A percentile compares a stretch with the other conserved stretches of the same genome.
These are phyloP conservation scores for Venturia asperata DNA, from an alignment of 2,329 filamentous ascomycete species.

Conservation along the genomic window DNA sequence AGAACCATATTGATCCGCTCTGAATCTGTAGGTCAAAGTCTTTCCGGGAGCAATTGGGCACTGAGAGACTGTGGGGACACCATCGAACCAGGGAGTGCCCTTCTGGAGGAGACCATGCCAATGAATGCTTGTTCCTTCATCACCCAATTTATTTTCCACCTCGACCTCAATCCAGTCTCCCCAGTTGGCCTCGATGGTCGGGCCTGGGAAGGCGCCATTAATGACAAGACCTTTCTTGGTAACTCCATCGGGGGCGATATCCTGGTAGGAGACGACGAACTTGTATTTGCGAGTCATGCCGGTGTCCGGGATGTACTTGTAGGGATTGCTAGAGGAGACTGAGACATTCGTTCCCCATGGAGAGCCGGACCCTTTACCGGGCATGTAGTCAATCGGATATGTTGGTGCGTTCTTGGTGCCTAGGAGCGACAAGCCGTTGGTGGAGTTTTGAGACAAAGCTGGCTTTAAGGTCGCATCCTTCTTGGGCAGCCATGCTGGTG, in stretches of 20 bases:
- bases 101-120: conserved; percentile 31
- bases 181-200: conserved; percentile 33
- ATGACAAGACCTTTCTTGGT: conserved; percentile 28
- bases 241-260: conserved; percentile 28
- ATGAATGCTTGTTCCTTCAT: conserved; percentile 32
- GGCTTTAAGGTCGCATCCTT: conserved; percentile 22
- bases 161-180: conserved; percentile 28
- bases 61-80: conserved; percentile 30
- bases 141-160: conserved; percentile 24
- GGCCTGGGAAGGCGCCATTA: conserved; percentile 33
- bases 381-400: not conserved
- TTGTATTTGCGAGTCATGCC: conserved; percentile 30
- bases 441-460: conserved; percentile 25
- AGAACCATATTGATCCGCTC: conserved; percentile 24
- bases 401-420: conserved; percentile 22
- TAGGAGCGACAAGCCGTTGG: conserved; percentile 28
- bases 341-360: conserved; percentile 15
- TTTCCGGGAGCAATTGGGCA: conserved; percentile 32
- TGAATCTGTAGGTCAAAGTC: conserved; percentile 26
- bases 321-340: conserved; percentile 21
- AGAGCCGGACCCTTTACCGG: not conserved
- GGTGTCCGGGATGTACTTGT: conserved; percentile 28
- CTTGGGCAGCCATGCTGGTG: conserved; percentile 26
- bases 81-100: conserved; percentile 31
- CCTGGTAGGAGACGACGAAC: conserved; percentile 21